A percentile compares a stretch with the other conserved stretches of the same genome.
Evolutionary conservation across 306 rosid species (phyloP).

Genomic region (Casuarina cunninghamiana): DNA sequence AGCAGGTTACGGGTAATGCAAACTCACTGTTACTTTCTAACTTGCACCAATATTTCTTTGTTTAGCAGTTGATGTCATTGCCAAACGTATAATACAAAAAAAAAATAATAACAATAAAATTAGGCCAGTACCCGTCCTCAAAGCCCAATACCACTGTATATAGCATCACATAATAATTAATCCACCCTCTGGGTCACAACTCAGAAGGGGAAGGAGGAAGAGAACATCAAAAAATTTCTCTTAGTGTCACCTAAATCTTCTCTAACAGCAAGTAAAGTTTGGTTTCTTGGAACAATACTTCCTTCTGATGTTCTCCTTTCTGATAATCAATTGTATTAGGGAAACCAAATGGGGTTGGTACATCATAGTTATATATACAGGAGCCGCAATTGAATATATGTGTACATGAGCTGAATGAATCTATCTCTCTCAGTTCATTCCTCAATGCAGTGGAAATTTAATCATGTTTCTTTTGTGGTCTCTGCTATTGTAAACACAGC

Average conservation of each 20-base stretch:
- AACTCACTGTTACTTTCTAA: slow-evolving; percentile 27
- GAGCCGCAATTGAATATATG: too few species aligned
- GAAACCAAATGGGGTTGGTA: neutral
- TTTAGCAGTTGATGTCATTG: slow-evolving; percentile 6
- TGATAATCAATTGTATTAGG: neutral
- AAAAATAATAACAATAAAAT: too few species aligned
- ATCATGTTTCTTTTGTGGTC: slow-evolving; percentile 19
- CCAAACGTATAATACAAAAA: neutral
- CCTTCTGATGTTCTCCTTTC: neutral
- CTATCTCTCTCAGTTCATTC: neutral
- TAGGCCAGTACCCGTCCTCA: neutral
- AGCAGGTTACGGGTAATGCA: slow-evolving; percentile 78
- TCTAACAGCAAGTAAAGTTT: too few species aligned
- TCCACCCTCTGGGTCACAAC: neutral
- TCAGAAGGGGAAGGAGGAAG: neutral
- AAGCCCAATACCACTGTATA: neutral
- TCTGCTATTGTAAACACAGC: slow-evolving; percentile 53
- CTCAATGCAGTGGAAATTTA: slow-evolving; percentile 16
- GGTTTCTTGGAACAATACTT: neutral
- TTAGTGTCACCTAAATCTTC: neutral
- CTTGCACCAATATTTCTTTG: neutral
- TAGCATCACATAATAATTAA: neutral
- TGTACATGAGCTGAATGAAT: neutral
- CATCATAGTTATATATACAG: neutral
- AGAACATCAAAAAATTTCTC: neutral